A percentile compares a stretch with the other conserved stretches of the same genome.
These are phyloP conservation scores for Plantago ovata DNA, from an alignment of 257 asterid species.

Conservation along the genomic window DNA sequence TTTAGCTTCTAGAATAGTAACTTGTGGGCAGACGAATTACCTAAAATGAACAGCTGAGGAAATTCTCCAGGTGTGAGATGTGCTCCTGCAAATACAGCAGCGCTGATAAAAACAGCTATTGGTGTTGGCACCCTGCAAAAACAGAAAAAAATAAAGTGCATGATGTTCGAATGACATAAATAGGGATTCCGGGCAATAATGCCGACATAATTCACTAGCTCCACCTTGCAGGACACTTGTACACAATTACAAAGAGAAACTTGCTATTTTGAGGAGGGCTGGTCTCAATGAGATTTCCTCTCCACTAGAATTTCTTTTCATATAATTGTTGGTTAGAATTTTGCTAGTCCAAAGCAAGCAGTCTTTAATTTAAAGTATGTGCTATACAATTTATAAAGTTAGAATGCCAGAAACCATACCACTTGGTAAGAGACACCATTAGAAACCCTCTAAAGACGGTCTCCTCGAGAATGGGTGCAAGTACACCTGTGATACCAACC, in stretches of 20 bases:
- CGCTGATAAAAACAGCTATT: slow-evolving; percentile 67
- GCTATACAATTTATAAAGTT: slow-evolving; percentile 2
- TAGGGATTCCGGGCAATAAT: not conserved
- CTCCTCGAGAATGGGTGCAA: slow-evolving; percentile 97
- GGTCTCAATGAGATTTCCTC: too few relatives aligned
- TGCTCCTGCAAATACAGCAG: slow-evolving; percentile 81
- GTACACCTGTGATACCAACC: slow-evolving; percentile 89
- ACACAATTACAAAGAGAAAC: not conserved
- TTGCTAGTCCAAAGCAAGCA: not conserved
- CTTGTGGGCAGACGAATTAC: slow-evolving; percentile 34
- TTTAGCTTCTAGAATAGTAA: slow-evolving; percentile 5
- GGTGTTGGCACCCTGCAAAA: slow-evolving; percentile 92
- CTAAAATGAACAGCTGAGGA: slow-evolving; percentile 91
- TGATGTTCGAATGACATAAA: too few relatives aligned
- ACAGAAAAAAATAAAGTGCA: not conserved
- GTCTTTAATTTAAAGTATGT: not conserved
- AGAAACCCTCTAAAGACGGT: slow-evolving; percentile 91
- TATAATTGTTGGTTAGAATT: too few relatives aligned
- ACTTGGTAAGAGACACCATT: slow-evolving; percentile 89
- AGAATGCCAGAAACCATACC: slow-evolving; percentile 37
- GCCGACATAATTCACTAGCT: not conserved
- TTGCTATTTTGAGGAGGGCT: not conserved
- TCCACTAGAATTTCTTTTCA: not conserved
- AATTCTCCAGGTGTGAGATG: slow-evolving; percentile 94
- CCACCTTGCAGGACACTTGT: not conserved